A percentile compares a stretch with the other conserved stretches of the same genome.
phyloP scores from a whole-genome alignment of 805 yeast species.

The Pichia eremophila region DNA sequence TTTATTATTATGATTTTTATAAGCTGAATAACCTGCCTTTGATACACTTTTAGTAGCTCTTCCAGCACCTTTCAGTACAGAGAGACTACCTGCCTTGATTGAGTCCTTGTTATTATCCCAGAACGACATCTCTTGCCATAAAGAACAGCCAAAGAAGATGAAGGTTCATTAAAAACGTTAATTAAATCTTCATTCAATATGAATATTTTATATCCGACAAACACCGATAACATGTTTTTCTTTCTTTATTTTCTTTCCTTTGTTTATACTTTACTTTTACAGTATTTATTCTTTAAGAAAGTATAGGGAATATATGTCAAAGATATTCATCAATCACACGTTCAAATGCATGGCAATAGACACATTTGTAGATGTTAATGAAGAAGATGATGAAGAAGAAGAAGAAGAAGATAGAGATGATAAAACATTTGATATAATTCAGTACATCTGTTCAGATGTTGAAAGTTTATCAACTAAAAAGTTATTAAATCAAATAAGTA shows the following conservation, averaged over 20 bases:
- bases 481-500: slow-evolving; percentile 15
- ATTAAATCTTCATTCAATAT: no score
- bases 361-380: slow-evolving; percentile 23
- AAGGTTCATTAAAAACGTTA: no score
- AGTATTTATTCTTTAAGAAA: no score
- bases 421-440: background rate
- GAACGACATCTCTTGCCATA: slow-evolving; percentile 24
- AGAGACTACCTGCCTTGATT: slow-evolving; percentile 39
- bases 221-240: background rate
- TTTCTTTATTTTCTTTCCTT: background rate
- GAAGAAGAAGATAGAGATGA: slow-evolving; percentile 12
- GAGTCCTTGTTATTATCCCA: slow-evolving; percentile 46
- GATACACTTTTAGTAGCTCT: slow-evolving; percentile 39
- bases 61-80: slow-evolving; percentile 43
- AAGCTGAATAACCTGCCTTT: slow-evolving; percentile 38
- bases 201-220: no score
- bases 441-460: slow-evolving; percentile 17
- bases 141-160: no score
- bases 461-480: slow-evolving; percentile 12
- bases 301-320: slow-evolving; percentile 16
- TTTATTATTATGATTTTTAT: slow-evolving; percentile 30
- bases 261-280: background rate
- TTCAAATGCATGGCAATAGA: slow-evolving; percentile 10
- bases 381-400: background rate
- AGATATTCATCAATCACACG: slow-evolving; percentile 19